Base-by-base conservation (phyloP, 257 asterid genomes). In the Ocimum tenuiflorum region DNA sequence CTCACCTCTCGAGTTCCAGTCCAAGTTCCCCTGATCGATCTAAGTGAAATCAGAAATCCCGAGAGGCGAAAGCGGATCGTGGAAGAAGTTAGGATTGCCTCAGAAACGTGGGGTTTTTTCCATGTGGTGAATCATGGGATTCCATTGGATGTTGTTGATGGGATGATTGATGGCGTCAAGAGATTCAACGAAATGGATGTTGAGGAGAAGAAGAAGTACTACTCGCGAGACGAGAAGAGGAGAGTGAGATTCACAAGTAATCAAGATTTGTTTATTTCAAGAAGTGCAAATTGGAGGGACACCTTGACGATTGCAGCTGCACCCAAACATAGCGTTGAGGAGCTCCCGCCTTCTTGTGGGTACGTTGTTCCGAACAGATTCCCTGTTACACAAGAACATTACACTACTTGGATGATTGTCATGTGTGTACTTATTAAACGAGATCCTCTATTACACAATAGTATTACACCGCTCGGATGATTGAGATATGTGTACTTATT, bases 241-340 rank as follows among this genome's bases (percentile, higher is more conserved):
- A 71, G 8, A 8, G 80, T 87, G 7, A 49, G 45, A 54, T 83
- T 47, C 56, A 18, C 43, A 41, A 72, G 80, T 62, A 83, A 77
- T 15, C 68, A 58, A 38, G 91, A 81, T 55, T 36, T 87, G 63
- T 77, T 73, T 64, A 47, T 18, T 6, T 66, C 86, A 0, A 62
- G 4, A 12, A 71, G 82, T 18, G 88, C 92, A 11, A 79, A 68
- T 20, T 85, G 95, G 95, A 83, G 86, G 72, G 92, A 87, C 67
- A 76, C 89, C 6, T 51, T 81, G 33, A 42, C 33, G 8, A 22
- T 84, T 11, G 50, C 78, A 7, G 42, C 59, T 20, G 3, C 81
- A 2, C 80, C 74, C 38, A 71, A 58, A 0, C 57, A 70, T 13
- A 39, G 8, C 24, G 36, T 38, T 12, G 23, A 75, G 10, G 84